These are phyloP conservation scores for Recurvomyces mirabilis DNA, from an alignment of 495 filamentous ascomycete genomes.

Conservation along the genomic window DNA sequence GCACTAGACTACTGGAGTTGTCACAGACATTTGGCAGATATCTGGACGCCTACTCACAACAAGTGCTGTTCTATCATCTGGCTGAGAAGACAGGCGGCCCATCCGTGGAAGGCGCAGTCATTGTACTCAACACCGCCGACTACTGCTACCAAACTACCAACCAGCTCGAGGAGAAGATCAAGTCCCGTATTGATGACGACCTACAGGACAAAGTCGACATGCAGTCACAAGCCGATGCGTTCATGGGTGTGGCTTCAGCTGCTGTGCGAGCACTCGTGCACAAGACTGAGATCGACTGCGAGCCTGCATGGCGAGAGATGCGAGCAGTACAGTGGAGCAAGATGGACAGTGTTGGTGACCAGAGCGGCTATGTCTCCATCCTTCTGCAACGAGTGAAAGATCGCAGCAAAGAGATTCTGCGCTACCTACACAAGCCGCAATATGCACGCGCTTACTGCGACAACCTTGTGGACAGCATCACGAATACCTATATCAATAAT, in stretches of 20 bases:
- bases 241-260: conserved; percentile 87
- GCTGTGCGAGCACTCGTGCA: conserved; percentile 74
- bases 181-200: conserved; percentile 69
- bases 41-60: conserved; percentile 88
- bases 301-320: conserved; percentile 93
- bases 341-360: conserved; percentile 89
- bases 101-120: conserved; percentile 62
- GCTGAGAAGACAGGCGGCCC: conserved; percentile 46
- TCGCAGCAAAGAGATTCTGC: conserved; percentile 60
- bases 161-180: conserved; percentile 91
- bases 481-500: conserved; percentile 65
- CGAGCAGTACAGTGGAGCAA: conserved; percentile 90
- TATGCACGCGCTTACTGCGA: conserved; percentile 93
- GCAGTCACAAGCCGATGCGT: conserved; percentile 84
- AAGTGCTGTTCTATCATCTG: conserved; percentile 74
- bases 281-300: conserved; percentile 68
- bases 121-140: conserved; percentile 91
- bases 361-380: conserved; percentile 82
- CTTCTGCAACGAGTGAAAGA: conserved; percentile 60
- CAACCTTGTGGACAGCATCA: conserved; percentile 76
- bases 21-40: conserved; percentile 82
- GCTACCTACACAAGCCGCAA: conserved; percentile 76
- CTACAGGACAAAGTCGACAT: conserved; percentile 68
- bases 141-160: conserved; percentile 91
- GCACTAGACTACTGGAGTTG: conserved; percentile 73